Evolutionary conservation across 495 filamentous ascomycete species (phyloP).

Genomic region (Neurospora tetraspora): DNA sequence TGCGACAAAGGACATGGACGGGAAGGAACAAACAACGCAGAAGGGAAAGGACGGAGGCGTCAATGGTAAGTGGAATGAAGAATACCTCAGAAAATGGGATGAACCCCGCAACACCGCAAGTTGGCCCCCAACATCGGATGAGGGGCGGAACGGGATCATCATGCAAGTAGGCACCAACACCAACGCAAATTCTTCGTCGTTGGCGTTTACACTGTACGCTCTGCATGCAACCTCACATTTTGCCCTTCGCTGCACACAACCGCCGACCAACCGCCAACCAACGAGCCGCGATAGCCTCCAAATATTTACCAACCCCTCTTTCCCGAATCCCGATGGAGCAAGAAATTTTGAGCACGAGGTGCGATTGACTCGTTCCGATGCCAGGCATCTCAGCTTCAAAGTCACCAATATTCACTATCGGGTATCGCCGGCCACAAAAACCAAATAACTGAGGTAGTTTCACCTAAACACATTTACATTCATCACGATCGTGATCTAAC

Average conservation of each 20-base stretch:
- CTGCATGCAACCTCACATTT: neutral
- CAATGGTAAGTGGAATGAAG: neutral
- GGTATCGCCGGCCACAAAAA: neutral
- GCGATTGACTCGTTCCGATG: neutral
- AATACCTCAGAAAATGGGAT: neutral
- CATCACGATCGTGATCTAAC: neutral
- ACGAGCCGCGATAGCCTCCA: neutral
- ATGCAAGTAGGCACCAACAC: neutral
- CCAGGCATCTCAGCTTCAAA: neutral
- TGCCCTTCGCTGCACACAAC: neutral
- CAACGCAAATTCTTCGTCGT: neutral
- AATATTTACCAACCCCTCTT: neutral
- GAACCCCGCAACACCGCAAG: neutral
- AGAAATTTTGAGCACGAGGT: neutral
- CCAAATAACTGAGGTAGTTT: neutral
- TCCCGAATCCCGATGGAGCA: neutral
- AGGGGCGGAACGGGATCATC: neutral
- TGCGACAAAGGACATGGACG: neutral
- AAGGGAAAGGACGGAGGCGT: neutral
- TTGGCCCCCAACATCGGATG: neutral
- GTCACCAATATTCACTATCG: neutral
- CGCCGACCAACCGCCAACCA: neutral
- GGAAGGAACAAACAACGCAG: neutral
- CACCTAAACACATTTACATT: neutral
- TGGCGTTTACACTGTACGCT: neutral